Percentiles rank a stretch among this genome's conserved stretches.
Evolutionary conservation across 306 rosid genomes (phyloP).

Genomic region (Cicer judaicum): DNA sequence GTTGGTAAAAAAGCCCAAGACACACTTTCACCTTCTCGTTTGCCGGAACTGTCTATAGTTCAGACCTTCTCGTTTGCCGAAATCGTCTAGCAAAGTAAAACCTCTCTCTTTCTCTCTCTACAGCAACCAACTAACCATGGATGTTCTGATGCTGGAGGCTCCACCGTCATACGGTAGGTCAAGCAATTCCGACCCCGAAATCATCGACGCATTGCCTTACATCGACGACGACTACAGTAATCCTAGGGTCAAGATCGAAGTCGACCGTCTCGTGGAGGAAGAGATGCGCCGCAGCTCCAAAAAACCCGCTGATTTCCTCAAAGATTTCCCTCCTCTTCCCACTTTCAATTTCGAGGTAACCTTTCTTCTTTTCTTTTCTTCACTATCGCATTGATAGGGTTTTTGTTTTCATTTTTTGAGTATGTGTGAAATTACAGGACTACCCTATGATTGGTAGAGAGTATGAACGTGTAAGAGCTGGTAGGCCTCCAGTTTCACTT

Average conservation of each 20-base stretch:
- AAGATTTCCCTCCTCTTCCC: slow-evolving; percentile 88
- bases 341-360: slow-evolving; percentile 68
- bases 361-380: background rate
- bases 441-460: slow-evolving; percentile 91
- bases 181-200: slow-evolving; percentile 61
- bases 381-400: background rate
- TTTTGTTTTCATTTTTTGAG: background rate
- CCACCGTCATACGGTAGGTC: slow-evolving; percentile 61
- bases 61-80: background rate
- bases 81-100: no score
- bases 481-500: slow-evolving; percentile 78
- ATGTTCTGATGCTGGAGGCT: slow-evolving; percentile 80
- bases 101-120: background rate
- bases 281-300: slow-evolving; percentile 92
- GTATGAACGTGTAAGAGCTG: slow-evolving; percentile 90
- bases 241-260: slow-evolving; percentile 76
- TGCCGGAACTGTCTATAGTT: no score
- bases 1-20: no score
- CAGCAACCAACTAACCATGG: slow-evolving; percentile 48
- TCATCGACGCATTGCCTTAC: slow-evolving; percentile 90
- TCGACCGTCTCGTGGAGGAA: slow-evolving; percentile 85
- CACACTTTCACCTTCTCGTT: no score
- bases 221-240: slow-evolving; percentile 86
- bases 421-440: slow-evolving; percentile 53
- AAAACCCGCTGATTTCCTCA: slow-evolving; percentile 87